These are phyloP conservation scores for Aspergillus puulaauensis DNA, from an alignment of 2,329 filamentous ascomycete genomes.

Conservation along the genomic window DNA sequence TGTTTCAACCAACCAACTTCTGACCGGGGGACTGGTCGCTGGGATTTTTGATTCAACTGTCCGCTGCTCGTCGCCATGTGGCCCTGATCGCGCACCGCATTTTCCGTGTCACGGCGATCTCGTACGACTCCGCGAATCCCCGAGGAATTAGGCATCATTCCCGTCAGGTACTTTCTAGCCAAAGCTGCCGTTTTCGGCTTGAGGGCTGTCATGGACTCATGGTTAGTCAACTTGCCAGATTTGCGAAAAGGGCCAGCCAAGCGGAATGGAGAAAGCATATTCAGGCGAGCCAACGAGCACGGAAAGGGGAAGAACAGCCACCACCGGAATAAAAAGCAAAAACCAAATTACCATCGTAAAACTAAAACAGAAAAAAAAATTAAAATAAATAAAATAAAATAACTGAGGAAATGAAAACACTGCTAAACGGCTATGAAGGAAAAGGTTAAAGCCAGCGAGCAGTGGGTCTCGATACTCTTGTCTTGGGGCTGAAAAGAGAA, in stretches of 20 bases:
- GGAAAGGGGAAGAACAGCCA: neutral
- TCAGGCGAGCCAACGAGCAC: neutral
- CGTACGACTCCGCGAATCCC: slow-evolving; percentile 18
- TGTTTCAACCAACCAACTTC: neutral
- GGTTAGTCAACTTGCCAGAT: slow-evolving; percentile 3
- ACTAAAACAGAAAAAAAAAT: neutral
- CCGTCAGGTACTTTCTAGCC: neutral
- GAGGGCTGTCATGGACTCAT: neutral
- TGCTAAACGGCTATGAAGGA: neutral
- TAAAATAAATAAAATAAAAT: neutral
- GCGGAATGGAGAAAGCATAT: neutral
- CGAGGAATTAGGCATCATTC: slow-evolving; percentile 9
- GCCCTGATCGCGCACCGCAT: slow-evolving; percentile 17
- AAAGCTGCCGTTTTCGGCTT: neutral
- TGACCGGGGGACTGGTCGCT: neutral
- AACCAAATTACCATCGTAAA: neutral
- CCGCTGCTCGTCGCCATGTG: slow-evolving; percentile 25
- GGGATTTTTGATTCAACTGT: slow-evolving; percentile 6
- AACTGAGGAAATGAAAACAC: neutral
- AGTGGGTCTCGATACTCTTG: slow-evolving; percentile 10
- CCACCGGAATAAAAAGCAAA: neutral
- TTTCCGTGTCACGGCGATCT: slow-evolving; percentile 19
- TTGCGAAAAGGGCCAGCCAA: neutral
- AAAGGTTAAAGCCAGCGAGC: slow-evolving; percentile 10
- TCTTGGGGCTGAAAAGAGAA: slow-evolving; percentile 21